A percentile compares a stretch with the other conserved stretches of the same genome.
Evolutionary conservation across 805 yeast genomes (phyloP).

Genomic region (Yamadazyma akitaensis): DNA sequence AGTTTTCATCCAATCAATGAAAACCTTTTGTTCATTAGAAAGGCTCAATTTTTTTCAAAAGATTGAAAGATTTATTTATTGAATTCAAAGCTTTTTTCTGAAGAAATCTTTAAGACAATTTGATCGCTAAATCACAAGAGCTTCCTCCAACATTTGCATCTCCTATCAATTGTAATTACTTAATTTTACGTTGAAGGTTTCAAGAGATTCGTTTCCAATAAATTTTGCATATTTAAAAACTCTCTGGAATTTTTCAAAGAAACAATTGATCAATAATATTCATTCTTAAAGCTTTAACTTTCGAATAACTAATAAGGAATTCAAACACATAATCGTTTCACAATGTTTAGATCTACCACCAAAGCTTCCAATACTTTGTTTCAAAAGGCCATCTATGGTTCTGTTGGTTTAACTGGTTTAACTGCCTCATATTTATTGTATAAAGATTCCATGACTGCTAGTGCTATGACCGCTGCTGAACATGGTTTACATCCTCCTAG

Average conservation of each 20-base stretch:
- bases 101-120: constrained; percentile 3
- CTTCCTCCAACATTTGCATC: constrained; percentile 2
- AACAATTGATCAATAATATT: neutral
- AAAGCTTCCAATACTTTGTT: constrained; percentile 19
- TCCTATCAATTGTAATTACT: neutral
- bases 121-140: neutral
- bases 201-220: constrained; percentile 1
- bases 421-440: constrained; percentile 79
- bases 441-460: constrained; percentile 81
- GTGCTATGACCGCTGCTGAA: constrained; percentile 98
- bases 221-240: neutral
- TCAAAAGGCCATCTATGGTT: constrained; percentile 56
- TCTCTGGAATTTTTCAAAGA: constrained; percentile 1
- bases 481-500: constrained; percentile 97
- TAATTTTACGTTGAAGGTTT: neutral
- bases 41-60: constrained; percentile 8
- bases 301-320: neutral
- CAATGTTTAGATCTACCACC: constrained; percentile 10
- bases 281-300: neutral
- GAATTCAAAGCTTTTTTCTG: constrained; percentile 6
- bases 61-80: constrained; percentile 5
- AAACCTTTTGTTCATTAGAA: constrained; percentile 21
- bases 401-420: constrained; percentile 72
- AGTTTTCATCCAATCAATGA: constrained; percentile 19
- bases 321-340: neutral